Percentiles rank a stretch among this genome's conserved stretches.
phyloP scores from a whole-genome alignment of 192 early-diverging fungal species.

The Coemansia sp. region DNA sequence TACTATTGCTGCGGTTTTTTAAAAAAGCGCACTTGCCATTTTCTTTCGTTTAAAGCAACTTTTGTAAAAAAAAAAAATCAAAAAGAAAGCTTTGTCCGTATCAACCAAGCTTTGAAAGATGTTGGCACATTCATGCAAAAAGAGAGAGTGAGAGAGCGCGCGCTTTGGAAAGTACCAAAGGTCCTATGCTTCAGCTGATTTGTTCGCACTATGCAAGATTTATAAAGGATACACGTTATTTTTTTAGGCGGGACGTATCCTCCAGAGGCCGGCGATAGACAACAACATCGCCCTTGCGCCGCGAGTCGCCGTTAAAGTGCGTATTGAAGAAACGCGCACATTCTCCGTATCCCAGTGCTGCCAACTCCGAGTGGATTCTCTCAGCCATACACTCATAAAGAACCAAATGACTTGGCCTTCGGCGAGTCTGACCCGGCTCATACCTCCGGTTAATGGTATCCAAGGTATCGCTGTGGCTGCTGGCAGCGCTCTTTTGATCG shows the following conservation, averaged over 20 bases:
- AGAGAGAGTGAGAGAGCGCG: too few species aligned
- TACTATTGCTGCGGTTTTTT: too few species aligned
- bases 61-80: neutral
- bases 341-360: constrained; percentile 61
- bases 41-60: too few species aligned
- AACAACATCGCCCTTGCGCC: constrained; percentile 82
- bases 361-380: constrained; percentile 43
- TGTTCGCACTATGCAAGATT: too few species aligned
- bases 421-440: constrained; percentile 13
- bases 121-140: neutral
- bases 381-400: constrained; percentile 70
- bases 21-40: too few species aligned
- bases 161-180: too few species aligned
- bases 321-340: constrained; percentile 89
- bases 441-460: neutral
- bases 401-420: constrained; percentile 77
- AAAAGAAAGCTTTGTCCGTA: neutral
- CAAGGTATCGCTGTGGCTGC: neutral
- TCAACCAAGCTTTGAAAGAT: neutral
- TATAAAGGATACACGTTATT: too few species aligned
- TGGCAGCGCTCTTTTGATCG: neutral
- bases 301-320: constrained; percentile 81
- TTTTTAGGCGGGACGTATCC: neutral
- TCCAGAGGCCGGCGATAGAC: constrained; percentile 59
- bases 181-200: too few species aligned